These are phyloP conservation scores for Astrothelium subdiscretum DNA, from an alignment of 495 filamentous ascomycete genomes.

Conservation along the genomic window DNA sequence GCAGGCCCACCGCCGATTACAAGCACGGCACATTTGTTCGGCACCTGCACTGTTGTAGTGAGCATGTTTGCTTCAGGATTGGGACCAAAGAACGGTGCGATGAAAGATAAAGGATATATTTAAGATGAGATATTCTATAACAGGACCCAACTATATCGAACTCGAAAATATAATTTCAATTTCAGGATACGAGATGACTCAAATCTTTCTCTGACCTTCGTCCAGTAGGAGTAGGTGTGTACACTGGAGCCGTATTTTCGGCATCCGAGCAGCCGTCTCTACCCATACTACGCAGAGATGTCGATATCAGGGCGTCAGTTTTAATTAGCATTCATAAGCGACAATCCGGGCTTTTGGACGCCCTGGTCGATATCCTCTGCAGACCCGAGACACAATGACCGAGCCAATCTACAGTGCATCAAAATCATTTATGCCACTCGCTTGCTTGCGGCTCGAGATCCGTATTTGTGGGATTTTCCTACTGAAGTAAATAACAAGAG, in stretches of 20 bases:
- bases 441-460: not conserved
- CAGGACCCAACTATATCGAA: no score
- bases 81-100: not conserved
- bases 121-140: not conserved
- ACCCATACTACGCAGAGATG: not conserved
- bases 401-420: not conserved
- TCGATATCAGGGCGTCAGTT: not conserved
- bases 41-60: constrained; percentile 14
- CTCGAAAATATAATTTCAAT: not conserved
- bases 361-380: not conserved
- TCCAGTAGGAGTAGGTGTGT: not conserved
- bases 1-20: constrained; percentile 38
- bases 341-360: not conserved
- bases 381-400: not conserved
- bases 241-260: not conserved
- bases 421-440: not conserved
- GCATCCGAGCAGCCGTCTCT: not conserved
- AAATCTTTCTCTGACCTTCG: not conserved
- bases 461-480: not conserved
- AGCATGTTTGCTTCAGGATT: not conserved
- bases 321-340: not conserved
- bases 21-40: constrained; percentile 30
- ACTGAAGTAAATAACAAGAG: not conserved
- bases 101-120: not conserved
- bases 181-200: not conserved